Percentiles rank a stretch among this genome's conserved stretches.
phyloP scores from a whole-genome alignment of 169 alveolate genomes.

The Eimeria falciformis region DNA sequence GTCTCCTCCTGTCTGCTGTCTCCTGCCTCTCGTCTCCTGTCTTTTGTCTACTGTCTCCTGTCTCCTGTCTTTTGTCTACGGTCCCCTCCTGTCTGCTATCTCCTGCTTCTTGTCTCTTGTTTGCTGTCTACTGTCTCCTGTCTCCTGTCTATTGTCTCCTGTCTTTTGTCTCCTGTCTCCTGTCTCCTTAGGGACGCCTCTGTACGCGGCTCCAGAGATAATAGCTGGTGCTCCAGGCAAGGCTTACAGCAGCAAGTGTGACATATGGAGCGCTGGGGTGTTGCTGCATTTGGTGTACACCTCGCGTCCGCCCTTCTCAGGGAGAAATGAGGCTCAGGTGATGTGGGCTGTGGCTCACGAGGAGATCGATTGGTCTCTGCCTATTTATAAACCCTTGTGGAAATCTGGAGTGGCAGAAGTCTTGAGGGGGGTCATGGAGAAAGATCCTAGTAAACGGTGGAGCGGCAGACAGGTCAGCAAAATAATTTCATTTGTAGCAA shows the following conservation, averaged over 20 bases:
- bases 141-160: too few species aligned
- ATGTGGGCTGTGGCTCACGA: constrained; percentile 18
- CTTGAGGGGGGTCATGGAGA: neutral
- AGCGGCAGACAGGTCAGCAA: constrained; percentile 30
- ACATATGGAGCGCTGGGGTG: constrained; percentile 25
- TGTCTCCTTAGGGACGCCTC: constrained; percentile 5
- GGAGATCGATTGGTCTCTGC: neutral
- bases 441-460: constrained; percentile 18
- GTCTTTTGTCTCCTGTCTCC: too few species aligned
- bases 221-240: neutral
- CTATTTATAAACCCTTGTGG: neutral
- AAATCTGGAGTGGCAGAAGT: neutral
- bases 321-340: neutral
- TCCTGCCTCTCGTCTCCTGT: too few species aligned
- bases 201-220: constrained; percentile 23
- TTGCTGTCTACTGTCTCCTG: too few species aligned
- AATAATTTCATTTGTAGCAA: too few species aligned
- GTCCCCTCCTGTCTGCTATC: too few species aligned
- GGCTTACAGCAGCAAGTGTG: constrained; percentile 26
- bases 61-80: too few species aligned
- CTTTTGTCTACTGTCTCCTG: too few species aligned
- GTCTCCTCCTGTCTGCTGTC: too few species aligned
- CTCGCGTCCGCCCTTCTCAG: neutral
- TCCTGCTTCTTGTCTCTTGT: too few species aligned
- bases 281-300: constrained; percentile 18